Evolutionary conservation across 306 rosid species (phyloP).

Genomic region (Vigna reflexopilosa): DNA sequence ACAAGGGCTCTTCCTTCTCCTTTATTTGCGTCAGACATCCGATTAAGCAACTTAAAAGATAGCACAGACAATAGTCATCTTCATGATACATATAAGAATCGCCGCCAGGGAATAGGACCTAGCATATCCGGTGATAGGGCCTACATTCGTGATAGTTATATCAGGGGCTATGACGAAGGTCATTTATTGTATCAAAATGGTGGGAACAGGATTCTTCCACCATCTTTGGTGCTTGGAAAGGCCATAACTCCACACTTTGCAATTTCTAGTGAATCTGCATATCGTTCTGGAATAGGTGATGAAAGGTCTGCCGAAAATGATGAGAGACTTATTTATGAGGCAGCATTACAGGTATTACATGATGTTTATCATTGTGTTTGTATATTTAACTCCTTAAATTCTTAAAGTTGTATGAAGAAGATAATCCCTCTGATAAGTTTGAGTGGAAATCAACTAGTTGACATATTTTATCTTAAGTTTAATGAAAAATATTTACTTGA

Average conservation of each 20-base stretch:
- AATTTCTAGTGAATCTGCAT: conserved; percentile 63
- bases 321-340: conserved; percentile 88
- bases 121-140: conserved; percentile 58
- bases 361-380: background rate
- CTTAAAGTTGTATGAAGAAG: conserved; percentile 27
- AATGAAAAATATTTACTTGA: conserved; percentile 9
- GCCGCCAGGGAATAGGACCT: conserved; percentile 57
- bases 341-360: conserved; percentile 79
- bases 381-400: conserved; percentile 27
- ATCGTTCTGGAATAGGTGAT: conserved; percentile 69
- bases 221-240: conserved; percentile 66
- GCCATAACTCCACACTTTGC: conserved; percentile 57
- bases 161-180: conserved; percentile 64
- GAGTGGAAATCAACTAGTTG: conserved; percentile 25
- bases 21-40: conserved; percentile 48
- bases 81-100: conserved; percentile 53
- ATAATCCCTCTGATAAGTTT: conserved; percentile 29
- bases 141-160: conserved; percentile 51
- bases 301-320: conserved; percentile 72
- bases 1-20: conserved; percentile 62
- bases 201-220: conserved; percentile 68
- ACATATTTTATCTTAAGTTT: conserved; percentile 11
- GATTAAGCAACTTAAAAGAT: conserved; percentile 54
- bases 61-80: conserved; percentile 52
- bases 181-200: conserved; percentile 57